Conservation (phyloP, 257 asterid genomes). For the Forsythia suspensa region DNA sequence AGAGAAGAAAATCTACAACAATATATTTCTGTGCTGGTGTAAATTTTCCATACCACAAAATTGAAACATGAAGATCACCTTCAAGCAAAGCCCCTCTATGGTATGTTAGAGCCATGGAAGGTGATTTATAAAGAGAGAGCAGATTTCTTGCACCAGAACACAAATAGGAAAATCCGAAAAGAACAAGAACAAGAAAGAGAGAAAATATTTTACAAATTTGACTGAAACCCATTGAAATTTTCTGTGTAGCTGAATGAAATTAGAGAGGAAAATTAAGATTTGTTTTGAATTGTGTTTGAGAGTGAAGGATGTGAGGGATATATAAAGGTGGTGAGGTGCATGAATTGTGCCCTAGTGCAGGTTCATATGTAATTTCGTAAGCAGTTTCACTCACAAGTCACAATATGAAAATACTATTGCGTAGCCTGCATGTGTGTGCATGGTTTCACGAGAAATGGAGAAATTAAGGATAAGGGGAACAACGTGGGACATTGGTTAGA, state of each 20-base stretch:
- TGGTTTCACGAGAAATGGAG: not conserved
- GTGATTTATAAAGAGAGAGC: constrained; percentile 25
- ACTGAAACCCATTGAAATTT: constrained; percentile 7
- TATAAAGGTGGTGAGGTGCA: not conserved
- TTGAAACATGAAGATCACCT: constrained; percentile 19
- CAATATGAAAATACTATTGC: not conserved
- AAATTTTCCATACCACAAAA: constrained; percentile 36
- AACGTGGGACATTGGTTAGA: not conserved
- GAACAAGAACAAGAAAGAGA: constrained; percentile 16
- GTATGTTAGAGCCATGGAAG: constrained; percentile 27
- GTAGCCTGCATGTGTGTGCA: not conserved
- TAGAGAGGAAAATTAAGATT: not conserved
- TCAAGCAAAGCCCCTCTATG: constrained; percentile 27
- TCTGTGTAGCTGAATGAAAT: constrained; percentile 11
- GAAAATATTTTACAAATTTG: not conserved
- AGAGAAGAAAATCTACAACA: constrained; percentile 24
- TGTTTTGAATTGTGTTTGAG: not conserved
- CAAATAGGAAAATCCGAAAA: not conserved
- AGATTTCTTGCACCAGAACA: constrained; percentile 26
- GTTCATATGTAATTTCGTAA: not conserved
- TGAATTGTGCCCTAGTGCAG: not conserved
- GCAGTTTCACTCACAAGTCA: not conserved
- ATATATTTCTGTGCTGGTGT: constrained; percentile 31
- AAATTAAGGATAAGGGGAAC: not conserved
- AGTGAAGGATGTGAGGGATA: not conserved